A percentile compares a stretch with the other conserved stretches of the same genome.
Evolutionary conservation across 345 rosid species (phyloP).

Genomic region (Eucalyptus paniculata): DNA sequence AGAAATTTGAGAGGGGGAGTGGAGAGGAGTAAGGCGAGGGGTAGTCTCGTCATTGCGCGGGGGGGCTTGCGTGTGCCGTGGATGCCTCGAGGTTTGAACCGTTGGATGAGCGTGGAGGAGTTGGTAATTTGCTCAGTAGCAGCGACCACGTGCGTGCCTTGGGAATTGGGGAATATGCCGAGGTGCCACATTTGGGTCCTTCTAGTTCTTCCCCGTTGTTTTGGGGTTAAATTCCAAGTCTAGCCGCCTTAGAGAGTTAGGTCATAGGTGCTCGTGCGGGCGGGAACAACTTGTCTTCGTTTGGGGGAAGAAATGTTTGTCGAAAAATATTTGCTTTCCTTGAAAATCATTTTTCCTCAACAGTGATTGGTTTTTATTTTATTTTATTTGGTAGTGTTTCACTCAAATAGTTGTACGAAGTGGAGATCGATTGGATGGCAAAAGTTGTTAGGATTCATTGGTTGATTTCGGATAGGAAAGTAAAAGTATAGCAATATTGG

Average conservation of each 20-base stretch:
- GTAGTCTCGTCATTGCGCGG: background rate
- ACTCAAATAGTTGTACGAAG: rapidly evolving
- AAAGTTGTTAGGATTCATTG: too few relatives aligned
- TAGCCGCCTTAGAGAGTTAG: background rate
- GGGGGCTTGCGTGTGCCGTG: background rate
- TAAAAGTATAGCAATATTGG: background rate
- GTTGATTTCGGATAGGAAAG: background rate
- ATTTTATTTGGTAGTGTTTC: background rate
- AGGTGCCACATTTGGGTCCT: background rate
- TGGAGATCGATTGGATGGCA: background rate
- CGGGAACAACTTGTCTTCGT: background rate
- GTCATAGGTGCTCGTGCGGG: background rate
- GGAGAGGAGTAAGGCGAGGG: background rate
- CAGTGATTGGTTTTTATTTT: too few relatives aligned
- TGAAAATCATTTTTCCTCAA: background rate
- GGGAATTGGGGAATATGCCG: background rate
- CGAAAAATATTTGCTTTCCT: background rate
- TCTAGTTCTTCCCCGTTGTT: background rate
- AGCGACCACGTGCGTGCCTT: background rate
- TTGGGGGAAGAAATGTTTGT: background rate
- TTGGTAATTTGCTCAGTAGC: too few relatives aligned
- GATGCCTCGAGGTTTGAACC: background rate
- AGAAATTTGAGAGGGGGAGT: background rate
- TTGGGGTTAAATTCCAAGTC: background rate
- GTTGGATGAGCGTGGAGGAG: too few relatives aligned